Percentiles rank a stretch among this genome's conserved stretches.
Evolutionary conservation across 305 asterid species (phyloP).

Genomic region (Fraxinus baroniana): DNA sequence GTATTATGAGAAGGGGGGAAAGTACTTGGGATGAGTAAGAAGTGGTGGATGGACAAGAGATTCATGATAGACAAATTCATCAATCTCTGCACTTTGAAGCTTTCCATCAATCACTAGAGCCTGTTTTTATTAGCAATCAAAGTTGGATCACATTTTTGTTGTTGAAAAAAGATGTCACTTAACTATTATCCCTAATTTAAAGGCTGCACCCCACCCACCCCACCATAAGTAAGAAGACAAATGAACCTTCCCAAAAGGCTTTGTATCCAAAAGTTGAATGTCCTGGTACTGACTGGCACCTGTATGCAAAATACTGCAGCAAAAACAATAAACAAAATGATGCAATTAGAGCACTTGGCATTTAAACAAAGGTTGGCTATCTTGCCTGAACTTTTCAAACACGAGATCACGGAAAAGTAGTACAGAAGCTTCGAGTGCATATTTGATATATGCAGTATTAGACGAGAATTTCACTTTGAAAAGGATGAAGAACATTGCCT

Average conservation of each 20-base stretch:
- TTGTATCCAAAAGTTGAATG: constrained; percentile 89
- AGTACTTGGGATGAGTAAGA: constrained; percentile 66
- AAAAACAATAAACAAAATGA: not conserved
- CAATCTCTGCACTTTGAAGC: constrained; percentile 94
- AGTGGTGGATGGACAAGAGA: constrained; percentile 90
- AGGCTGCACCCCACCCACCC: not conserved
- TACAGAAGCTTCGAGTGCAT: constrained; percentile 16
- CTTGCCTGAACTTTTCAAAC: constrained; percentile 38
- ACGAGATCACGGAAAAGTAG: constrained; percentile 29
- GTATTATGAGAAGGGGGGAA: not conserved
- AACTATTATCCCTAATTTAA: not conserved
- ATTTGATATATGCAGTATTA: not conserved
- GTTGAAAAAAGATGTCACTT: not conserved
- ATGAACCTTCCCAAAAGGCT: constrained; percentile 85
- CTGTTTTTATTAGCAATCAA: constrained; percentile 30
- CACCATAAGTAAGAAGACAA: not conserved
- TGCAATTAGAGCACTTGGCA: not conserved
- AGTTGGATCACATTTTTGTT: not conserved
- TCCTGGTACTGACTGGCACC: constrained; percentile 89
- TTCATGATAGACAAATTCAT: constrained; percentile 94
- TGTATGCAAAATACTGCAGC: constrained; percentile 76
- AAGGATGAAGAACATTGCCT: not conserved
- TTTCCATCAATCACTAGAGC: constrained; percentile 94
- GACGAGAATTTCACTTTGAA: not conserved
- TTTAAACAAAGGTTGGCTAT: not conserved